Conservation (phyloP, 1,284 basidiomycete genomes). For the Ceratobasidium sp. region DNA sequence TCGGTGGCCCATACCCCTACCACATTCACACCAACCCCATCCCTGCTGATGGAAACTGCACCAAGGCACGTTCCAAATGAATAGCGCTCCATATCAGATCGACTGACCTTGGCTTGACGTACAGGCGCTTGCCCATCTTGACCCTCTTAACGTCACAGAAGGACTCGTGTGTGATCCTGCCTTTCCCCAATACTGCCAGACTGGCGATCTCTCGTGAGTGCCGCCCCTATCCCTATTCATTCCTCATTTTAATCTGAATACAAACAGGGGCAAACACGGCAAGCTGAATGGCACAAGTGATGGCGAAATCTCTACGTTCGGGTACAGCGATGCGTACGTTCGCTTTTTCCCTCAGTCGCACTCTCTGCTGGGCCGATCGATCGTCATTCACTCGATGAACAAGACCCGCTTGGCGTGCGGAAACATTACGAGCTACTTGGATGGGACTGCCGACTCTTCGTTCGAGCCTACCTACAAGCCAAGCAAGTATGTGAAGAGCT, state of each 20-base stretch:
- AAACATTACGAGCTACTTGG: slow-evolving; percentile 52
- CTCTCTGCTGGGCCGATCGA: slow-evolving; percentile 52
- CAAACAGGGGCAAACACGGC: slow-evolving; percentile 52
- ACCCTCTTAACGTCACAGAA: slow-evolving; percentile 51
- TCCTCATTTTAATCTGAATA: not conserved
- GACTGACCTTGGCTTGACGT: not conserved
- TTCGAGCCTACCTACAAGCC: slow-evolving; percentile 46
- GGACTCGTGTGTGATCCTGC: slow-evolving; percentile 51
- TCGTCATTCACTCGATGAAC: slow-evolving; percentile 52
- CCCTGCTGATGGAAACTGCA: slow-evolving; percentile 49
- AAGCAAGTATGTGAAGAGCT: slow-evolving; percentile 46
- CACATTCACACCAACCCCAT: slow-evolving; percentile 53
- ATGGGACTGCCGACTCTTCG: slow-evolving; percentile 50
- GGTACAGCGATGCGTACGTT: slow-evolving; percentile 50
- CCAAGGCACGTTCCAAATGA: slow-evolving; percentile 35
- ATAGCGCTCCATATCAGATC: not conserved
- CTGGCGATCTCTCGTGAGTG: slow-evolving; percentile 51
- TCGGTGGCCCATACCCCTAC: slow-evolving; percentile 39
- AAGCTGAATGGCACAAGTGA: slow-evolving; percentile 49
- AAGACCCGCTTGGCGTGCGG: slow-evolving; percentile 52
- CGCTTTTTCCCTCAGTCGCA: slow-evolving; percentile 53
- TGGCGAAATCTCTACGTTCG: slow-evolving; percentile 45
- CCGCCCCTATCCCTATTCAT: not conserved
- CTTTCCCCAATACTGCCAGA: slow-evolving; percentile 52
- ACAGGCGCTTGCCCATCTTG: slow-evolving; percentile 51